Percentiles rank a stretch among this genome's conserved stretches.
Evolutionary conservation across 2,329 filamentous ascomycete genomes (phyloP).

Genomic region (Colletotrichum gloeosporioides): DNA sequence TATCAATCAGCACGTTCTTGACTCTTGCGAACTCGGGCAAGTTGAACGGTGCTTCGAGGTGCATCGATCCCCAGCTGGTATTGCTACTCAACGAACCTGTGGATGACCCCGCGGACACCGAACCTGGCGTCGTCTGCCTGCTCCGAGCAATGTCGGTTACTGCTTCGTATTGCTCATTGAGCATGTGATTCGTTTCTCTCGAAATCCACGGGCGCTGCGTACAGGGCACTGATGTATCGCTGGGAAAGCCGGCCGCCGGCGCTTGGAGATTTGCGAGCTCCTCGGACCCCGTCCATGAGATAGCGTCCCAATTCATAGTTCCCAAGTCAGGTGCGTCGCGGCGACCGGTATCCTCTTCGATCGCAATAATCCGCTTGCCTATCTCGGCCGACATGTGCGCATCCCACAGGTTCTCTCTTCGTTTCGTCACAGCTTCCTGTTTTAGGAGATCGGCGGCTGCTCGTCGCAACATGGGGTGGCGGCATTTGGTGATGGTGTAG

Average conservation of each 20-base stretch:
- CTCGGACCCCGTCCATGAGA: not conserved
- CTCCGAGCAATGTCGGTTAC: not conserved
- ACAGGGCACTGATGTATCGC: not conserved
- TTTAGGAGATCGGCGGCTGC: conserved; percentile 41
- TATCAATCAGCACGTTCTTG: conserved; percentile 34
- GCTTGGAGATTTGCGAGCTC: not conserved
- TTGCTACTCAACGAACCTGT: not conserved
- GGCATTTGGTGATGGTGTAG: conserved; percentile 43
- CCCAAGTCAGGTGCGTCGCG: not conserved
- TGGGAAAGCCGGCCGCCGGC: not conserved
- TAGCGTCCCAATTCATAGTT: not conserved
- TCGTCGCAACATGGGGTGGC: conserved; percentile 44
- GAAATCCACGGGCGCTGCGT: not conserved
- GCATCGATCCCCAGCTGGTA: not conserved
- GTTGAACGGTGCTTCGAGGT: conserved; percentile 31
- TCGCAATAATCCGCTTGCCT: conserved; percentile 37
- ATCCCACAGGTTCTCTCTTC: conserved; percentile 46
- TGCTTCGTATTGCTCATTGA: not conserved
- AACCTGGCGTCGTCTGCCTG: not conserved
- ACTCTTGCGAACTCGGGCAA: conserved; percentile 30
- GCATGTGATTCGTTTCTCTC: not conserved
- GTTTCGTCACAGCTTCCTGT: conserved; percentile 32
- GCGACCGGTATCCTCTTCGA: conserved; percentile 34
- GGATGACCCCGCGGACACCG: not conserved
- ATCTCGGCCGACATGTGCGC: conserved; percentile 35